Evolutionary conservation across 805 yeast genomes (phyloP), one percentile per base, ranked within the genome.

Genomic region (Zygoascus biomembranicola): DNA sequence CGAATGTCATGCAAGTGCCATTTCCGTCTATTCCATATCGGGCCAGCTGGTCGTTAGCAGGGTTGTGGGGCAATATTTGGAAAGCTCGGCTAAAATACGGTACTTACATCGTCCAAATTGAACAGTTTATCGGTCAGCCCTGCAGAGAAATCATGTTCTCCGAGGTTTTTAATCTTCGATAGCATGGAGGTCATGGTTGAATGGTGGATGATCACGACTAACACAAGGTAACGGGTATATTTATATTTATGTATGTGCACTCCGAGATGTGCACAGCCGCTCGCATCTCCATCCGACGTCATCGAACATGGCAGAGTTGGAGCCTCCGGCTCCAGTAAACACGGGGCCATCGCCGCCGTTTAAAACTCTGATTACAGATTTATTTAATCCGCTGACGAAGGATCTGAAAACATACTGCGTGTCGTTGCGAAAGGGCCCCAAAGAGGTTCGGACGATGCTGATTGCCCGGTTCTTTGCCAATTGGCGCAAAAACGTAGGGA

Each of bases 1-100:
- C 98, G 68, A 77, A 87, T 0, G 94, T 95, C 42, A 82, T 65
- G 0, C 87, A 81, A 37, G 80, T 71, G 8, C 87, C 78, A 13
- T 77, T 77, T 11, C 95, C 92, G 16, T 77, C 73, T 35, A 85
- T 63, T 1, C 94, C 94, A 61, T 79, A 82, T 6, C 68, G 59
- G 9, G 70, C 70, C 44, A 72, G 60, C 59, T 42, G 16, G 19
- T 11, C 32, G 19, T 31, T 26, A 52, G 51, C 51, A 52, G 53
- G 44, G 13, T 4, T 4, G 20, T 35, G 44, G 10, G 14, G 13
- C 35, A 45, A 4, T 23, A 23, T 23, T 23, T 6, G 6, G 28
- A 23, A 23, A 23, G 28, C 6, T 23, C 28, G 6, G 28, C 28
- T 23, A 23, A 23, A 23, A 20, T 39, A 56, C n/a, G n/a, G n/a